A percentile compares a stretch with the other conserved stretches of the same genome.
phyloP scores from a whole-genome alignment of 352 stramenopile genomes.

The Phytophthora foliorum region DNA sequence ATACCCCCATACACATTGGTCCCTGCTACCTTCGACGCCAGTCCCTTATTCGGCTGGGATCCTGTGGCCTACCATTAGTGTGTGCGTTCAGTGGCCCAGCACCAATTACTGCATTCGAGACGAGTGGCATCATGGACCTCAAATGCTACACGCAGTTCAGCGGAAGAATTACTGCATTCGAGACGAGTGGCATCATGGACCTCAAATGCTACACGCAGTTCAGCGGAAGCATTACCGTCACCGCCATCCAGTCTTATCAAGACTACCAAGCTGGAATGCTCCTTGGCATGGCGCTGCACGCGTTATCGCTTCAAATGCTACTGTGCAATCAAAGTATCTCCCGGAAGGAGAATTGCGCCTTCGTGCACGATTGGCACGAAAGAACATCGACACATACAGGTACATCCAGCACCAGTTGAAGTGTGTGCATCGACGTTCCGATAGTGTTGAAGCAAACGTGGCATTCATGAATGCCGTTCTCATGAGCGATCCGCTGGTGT shows the following conservation, averaged over 20 bases:
- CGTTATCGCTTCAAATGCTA: background rate
- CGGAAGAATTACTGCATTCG: conserved; percentile 15
- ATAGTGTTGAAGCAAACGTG: conserved; percentile 34
- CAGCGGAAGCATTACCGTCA: background rate
- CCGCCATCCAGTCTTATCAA: background rate
- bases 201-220: background rate
- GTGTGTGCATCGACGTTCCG: conserved; percentile 23
- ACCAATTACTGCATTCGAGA: conserved; percentile 38
- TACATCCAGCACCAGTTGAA: conserved; percentile 42
- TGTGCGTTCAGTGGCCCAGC: conserved; percentile 43
- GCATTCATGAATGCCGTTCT: conserved; percentile 50
- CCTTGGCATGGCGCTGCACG: background rate
- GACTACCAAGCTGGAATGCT: background rate
- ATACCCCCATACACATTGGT: conserved; percentile 3
- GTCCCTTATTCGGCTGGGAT: conserved; percentile 38
- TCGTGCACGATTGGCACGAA: background rate
- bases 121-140: background rate
- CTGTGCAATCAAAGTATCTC: background rate
- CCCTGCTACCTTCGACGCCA: conserved; percentile 22
- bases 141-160: background rate
- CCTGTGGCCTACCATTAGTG: conserved; percentile 32
- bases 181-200: background rate
- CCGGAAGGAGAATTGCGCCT: conserved; percentile 1
- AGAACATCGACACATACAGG: conserved; percentile 16
- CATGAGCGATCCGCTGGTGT: conserved; percentile 52